Evolutionary conservation across 805 yeast species (phyloP).

Genomic region (Metschnikowia gelsemii): DNA sequence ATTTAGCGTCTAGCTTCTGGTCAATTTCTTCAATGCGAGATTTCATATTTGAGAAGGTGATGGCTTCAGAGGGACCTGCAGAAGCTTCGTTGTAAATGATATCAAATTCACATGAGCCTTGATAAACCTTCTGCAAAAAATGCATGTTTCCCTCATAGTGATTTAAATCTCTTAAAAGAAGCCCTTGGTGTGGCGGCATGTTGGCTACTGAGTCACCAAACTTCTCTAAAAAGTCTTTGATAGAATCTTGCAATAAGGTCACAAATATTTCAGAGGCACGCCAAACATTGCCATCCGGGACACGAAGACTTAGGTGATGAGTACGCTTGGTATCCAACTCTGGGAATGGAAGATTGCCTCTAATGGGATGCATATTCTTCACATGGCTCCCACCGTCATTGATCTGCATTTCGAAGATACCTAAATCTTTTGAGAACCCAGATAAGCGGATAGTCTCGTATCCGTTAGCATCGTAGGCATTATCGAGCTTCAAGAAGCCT

Average conservation of each 20-base stretch:
- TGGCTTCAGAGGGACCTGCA: conserved; percentile 37
- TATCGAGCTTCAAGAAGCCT: conserved; percentile 30
- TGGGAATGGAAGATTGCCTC: conserved; percentile 29
- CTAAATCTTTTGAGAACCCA: conserved; percentile 60
- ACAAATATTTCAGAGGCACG: conserved; percentile 72
- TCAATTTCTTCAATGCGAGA: conserved; percentile 33
- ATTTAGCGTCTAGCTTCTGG: conserved; percentile 50
- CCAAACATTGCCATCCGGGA: conserved; percentile 77
- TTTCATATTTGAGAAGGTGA: conserved; percentile 39
- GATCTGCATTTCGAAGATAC: conserved; percentile 60
- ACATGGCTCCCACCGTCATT: conserved; percentile 49
- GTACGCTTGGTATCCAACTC: conserved; percentile 57
- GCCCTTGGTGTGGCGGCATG: conserved; percentile 50
- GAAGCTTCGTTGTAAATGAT: conserved; percentile 54
- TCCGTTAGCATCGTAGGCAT: conserved; percentile 26
- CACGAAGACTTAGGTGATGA: conserved; percentile 64
- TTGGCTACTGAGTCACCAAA: conserved; percentile 21
- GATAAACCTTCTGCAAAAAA: conserved; percentile 70
- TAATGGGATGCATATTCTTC: conserved; percentile 41
- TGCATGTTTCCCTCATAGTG: conserved; percentile 75
- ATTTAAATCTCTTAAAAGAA: conserved; percentile 57
- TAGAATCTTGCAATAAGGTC: conserved; percentile 66
- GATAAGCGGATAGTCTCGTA: conserved; percentile 43
- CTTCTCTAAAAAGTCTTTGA: conserved; percentile 44
- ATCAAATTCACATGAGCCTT: conserved; percentile 75